These are phyloP conservation scores for Pseudonectria foliicola DNA, from an alignment of 2,329 filamentous ascomycete genomes.

Conservation along the genomic window DNA sequence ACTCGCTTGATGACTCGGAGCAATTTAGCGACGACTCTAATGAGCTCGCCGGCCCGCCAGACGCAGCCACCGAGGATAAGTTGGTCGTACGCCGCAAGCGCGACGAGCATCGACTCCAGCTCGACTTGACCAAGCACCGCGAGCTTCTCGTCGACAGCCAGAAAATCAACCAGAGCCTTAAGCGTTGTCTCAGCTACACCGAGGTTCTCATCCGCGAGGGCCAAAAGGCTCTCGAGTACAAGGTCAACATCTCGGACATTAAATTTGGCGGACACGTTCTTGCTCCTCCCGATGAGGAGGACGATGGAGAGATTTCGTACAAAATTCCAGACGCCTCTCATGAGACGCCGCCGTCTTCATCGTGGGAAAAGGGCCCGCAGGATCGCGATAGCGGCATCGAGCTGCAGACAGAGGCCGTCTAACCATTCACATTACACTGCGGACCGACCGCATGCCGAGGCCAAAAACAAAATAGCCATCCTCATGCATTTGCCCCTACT, in stretches of 20 bases:
- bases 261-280: constrained; percentile 76
- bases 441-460: constrained; percentile 4
- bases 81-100: constrained; percentile 46
- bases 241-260: constrained; percentile 71
- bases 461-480: too few species aligned
- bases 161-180: constrained; percentile 91
- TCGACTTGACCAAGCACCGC: constrained; percentile 83
- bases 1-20: constrained; percentile 47
- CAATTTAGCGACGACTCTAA: constrained; percentile 35
- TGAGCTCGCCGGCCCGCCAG: constrained; percentile 29
- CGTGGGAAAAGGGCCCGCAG: constrained; percentile 34
- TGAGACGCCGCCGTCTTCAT: constrained; percentile 20
- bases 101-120: constrained; percentile 76
- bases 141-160: constrained; percentile 84
- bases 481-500: too few species aligned
- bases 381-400: constrained; percentile 49
- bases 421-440: constrained; percentile 4
- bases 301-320: constrained; percentile 16
- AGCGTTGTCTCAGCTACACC: constrained; percentile 80
- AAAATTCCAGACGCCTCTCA: constrained; percentile 7
- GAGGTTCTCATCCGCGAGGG: constrained; percentile 87
- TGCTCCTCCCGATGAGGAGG: constrained; percentile 56
- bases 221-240: constrained; percentile 77
- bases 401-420: constrained; percentile 34
- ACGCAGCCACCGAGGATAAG: constrained; percentile 27